phyloP scores from a whole-genome alignment of 495 filamentous ascomycete genomes.

The Lasiosphaeria miniovina region DNA sequence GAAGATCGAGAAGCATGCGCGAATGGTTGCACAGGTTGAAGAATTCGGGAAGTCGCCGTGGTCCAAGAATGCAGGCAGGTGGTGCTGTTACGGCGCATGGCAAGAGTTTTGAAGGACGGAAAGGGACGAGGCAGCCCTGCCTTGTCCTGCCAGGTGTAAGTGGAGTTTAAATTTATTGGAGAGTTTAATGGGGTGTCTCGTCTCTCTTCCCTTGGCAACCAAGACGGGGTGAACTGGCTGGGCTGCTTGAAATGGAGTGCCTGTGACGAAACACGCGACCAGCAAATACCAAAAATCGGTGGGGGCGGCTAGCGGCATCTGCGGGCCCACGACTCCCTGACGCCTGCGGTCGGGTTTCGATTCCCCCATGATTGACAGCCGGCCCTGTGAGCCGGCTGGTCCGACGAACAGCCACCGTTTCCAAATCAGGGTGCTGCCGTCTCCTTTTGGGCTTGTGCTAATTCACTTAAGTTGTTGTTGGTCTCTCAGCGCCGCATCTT shows the following conservation, averaged over 20 bases:
- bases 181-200: too few species aligned
- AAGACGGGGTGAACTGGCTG: neutral
- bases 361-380: neutral
- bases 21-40: neutral
- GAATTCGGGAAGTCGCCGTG: too few species aligned
- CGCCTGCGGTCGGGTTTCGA: neutral
- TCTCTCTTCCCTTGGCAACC: too few species aligned
- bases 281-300: slow-evolving; percentile 9
- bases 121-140: slow-evolving; percentile 1
- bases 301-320: slow-evolving; percentile 11
- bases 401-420: neutral
- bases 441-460: too few species aligned
- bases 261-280: slow-evolving; percentile 24
- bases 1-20: neutral
- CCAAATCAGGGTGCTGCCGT: slow-evolving; percentile 2
- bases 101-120: slow-evolving; percentile 2
- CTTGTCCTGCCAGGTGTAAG: neutral
- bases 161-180: too few species aligned
- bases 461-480: neutral
- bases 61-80: too few species aligned
- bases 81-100: neutral
- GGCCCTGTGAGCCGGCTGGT: slow-evolving; percentile 6
- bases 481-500: neutral
- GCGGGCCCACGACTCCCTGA: neutral
- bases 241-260: slow-evolving; percentile 5